Conservation (phyloP, 345 rosid genomes). For the Brassica carinata region DNA sequence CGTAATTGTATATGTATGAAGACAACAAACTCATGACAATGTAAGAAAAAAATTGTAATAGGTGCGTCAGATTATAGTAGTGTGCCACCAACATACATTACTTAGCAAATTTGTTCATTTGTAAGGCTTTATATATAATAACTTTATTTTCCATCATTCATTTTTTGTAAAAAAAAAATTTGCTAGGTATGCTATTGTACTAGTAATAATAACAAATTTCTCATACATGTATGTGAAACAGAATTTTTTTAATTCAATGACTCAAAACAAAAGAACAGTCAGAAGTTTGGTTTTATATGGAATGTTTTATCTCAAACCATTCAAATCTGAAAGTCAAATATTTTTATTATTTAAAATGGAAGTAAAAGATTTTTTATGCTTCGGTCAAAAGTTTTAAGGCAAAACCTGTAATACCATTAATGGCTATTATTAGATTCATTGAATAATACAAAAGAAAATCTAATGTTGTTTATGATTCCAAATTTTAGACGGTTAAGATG, state of each 20-base stretch:
- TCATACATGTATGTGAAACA: background rate
- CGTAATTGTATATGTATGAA: background rate
- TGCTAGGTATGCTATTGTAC: background rate
- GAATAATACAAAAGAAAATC: background rate
- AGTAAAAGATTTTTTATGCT: background rate
- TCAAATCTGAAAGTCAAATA: background rate
- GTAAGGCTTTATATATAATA: too few species aligned
- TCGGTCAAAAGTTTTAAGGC: background rate
- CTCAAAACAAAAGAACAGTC: background rate
- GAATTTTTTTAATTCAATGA: background rate
- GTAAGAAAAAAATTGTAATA: background rate
- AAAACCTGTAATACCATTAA: too few species aligned
- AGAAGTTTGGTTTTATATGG: background rate
- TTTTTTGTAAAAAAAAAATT: too few species aligned
- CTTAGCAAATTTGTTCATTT: too few species aligned
- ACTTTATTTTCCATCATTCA: background rate
- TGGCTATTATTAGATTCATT: background rate
- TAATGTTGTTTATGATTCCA: background rate
- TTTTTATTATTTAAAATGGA: background rate
- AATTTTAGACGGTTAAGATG: background rate
- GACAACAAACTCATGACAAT: background rate
- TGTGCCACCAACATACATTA: background rate
- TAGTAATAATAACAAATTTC: background rate
- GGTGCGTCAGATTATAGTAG: background rate
- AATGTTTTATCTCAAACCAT: background rate